Percentiles rank a stretch among this genome's conserved stretches.
Evolutionary conservation across 2,329 filamentous ascomycete species (phyloP).

Genomic region (Thelonectria rubi): DNA sequence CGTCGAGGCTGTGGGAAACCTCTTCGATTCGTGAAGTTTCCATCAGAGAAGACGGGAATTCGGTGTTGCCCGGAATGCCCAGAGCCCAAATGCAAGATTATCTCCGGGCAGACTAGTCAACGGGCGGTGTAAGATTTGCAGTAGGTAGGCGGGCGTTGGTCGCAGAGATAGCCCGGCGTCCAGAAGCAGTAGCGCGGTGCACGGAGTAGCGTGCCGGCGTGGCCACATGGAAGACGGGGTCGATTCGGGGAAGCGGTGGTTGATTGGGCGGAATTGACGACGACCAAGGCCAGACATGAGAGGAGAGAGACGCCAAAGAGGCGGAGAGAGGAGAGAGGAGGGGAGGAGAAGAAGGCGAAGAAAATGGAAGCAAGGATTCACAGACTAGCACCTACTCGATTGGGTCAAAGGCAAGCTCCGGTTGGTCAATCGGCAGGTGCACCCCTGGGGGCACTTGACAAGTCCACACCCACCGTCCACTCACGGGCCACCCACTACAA

Average conservation of each 20-base stretch:
- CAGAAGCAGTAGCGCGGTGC: neutral
- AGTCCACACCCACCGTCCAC: slow-evolving; percentile 9
- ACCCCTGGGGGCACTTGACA: slow-evolving; percentile 37
- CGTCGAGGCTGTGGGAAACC: too few relatives aligned
- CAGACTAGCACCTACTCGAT: slow-evolving; percentile 41
- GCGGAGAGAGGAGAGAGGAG: neutral
- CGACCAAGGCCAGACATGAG: neutral
- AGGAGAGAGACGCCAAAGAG: neutral
- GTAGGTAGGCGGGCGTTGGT: neutral
- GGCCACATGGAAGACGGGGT: slow-evolving; percentile 14
- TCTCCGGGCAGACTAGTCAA: slow-evolving; percentile 5
- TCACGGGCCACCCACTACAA: neutral
- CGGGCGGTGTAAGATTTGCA: slow-evolving; percentile 24
- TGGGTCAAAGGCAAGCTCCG: slow-evolving; percentile 35
- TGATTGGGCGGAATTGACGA: neutral
- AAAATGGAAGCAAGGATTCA: slow-evolving; percentile 31
- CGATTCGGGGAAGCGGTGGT: neutral
- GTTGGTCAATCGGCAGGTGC: slow-evolving; percentile 38
- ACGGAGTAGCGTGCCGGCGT: neutral
- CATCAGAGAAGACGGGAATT: neutral
- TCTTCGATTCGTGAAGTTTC: neutral
- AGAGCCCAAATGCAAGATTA: slow-evolving; percentile 10
- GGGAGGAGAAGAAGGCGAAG: neutral
- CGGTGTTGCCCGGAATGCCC: neutral
- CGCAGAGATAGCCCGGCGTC: neutral